Evolutionary conservation across 345 rosid genomes (phyloP).

Genomic region (Bruguiera sexangula): DNA sequence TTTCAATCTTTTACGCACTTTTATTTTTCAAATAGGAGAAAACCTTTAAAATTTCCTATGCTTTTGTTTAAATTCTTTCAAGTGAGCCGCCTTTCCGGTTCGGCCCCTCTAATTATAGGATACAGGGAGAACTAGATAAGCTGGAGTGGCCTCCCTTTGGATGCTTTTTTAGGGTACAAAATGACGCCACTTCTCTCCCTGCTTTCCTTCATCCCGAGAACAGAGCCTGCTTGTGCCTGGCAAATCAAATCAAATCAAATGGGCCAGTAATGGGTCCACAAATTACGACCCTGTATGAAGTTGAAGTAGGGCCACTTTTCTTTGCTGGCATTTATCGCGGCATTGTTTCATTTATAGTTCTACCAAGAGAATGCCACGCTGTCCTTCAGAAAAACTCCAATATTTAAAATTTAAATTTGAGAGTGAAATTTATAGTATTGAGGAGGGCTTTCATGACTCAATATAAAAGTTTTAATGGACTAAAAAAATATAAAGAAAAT

Average conservation of each 20-base stretch:
- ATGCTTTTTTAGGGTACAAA: neutral
- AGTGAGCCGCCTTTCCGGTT: too few relatives aligned
- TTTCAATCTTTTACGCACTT: too few relatives aligned
- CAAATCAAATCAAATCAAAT: neutral
- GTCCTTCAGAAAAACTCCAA: too few relatives aligned
- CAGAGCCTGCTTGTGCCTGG: neutral
- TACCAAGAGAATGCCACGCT: neutral
- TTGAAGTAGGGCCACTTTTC: neutral
- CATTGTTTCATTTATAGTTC: neutral
- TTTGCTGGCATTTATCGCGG: conserved; percentile 2
- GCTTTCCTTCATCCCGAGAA: neutral
- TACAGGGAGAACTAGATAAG: neutral
- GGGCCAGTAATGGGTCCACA: neutral
- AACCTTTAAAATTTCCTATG: too few relatives aligned
- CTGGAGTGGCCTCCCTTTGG: neutral
- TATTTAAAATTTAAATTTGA: too few relatives aligned
- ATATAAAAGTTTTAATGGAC: too few relatives aligned
- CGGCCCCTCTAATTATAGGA: neutral
- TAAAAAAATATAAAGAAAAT: neutral
- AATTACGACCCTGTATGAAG: neutral
- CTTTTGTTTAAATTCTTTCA: too few relatives aligned
- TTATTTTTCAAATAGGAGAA: too few relatives aligned
- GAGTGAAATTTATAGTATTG: neutral
- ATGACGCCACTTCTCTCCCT: neutral
- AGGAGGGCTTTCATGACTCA: too few relatives aligned